phyloP scores from a whole-genome alignment of 2,329 filamentous ascomycete species.

The Orbilia brochopaga region DNA sequence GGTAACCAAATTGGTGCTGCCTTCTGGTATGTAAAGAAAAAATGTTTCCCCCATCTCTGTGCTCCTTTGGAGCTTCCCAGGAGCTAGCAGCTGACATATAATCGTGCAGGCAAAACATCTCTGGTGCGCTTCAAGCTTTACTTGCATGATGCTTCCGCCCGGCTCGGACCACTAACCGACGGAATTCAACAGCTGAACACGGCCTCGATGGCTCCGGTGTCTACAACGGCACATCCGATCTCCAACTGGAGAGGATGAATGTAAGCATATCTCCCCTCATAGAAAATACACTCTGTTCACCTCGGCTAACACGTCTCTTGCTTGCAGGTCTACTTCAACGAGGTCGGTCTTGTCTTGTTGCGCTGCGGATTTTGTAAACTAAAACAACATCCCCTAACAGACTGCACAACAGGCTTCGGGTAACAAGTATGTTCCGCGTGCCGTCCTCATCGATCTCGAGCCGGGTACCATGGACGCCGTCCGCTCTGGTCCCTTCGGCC shows the following conservation, averaged over 20 bases:
- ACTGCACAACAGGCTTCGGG: slow-evolving; percentile 72
- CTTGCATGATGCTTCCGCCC: neutral
- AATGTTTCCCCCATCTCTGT: slow-evolving; percentile 9
- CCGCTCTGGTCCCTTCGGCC: slow-evolving; percentile 94
- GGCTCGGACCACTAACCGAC: slow-evolving; percentile 10
- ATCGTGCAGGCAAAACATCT: slow-evolving; percentile 63
- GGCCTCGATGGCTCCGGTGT: slow-evolving; percentile 96
- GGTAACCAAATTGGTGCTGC: slow-evolving; percentile 99
- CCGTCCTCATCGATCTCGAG: slow-evolving; percentile 98
- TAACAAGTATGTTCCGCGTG: slow-evolving; percentile 99
- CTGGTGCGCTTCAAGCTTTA: slow-evolving; percentile 57
- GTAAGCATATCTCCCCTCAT: slow-evolving; percentile 57
- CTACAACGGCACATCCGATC: slow-evolving; percentile 97
- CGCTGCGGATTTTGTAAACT: slow-evolving; percentile 22
- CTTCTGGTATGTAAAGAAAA: slow-evolving; percentile 88
- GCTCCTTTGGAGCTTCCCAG: neutral
- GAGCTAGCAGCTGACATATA: slow-evolving; percentile 25
- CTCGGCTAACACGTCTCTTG: slow-evolving; percentile 1
- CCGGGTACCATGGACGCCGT: slow-evolving; percentile 99
- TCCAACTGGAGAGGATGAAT: slow-evolving; percentile 99
- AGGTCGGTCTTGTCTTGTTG: slow-evolving; percentile 63
- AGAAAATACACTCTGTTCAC: neutral
- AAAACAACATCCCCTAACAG: slow-evolving; percentile 29
- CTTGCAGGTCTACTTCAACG: slow-evolving; percentile 82
- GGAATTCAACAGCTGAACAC: slow-evolving; percentile 64